A percentile compares a stretch with the other conserved stretches of the same genome.
These are phyloP conservation scores for Ascochyta rabiei DNA, from an alignment of 2,329 filamentous ascomycete species.

Conservation along the genomic window DNA sequence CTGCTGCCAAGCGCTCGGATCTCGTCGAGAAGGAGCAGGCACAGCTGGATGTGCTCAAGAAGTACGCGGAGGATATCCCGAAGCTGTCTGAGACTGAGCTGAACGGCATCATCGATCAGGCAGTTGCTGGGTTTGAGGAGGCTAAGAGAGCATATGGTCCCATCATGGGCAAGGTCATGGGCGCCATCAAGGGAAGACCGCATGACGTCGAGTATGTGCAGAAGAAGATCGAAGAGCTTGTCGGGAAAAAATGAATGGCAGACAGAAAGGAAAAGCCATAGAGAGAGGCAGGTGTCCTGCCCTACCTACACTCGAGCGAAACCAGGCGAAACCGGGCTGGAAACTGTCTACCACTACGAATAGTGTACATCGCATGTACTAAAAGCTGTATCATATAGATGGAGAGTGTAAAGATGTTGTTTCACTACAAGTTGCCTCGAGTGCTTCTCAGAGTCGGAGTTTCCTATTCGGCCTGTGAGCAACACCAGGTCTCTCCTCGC, in stretches of 20 bases:
- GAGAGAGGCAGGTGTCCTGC: too few species aligned
- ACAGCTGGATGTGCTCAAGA: conserved; percentile 69
- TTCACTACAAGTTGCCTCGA: too few species aligned
- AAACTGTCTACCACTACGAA: background rate
- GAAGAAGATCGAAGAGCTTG: conserved; percentile 61
- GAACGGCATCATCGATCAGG: conserved; percentile 57
- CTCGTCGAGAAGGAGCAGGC: conserved; percentile 72
- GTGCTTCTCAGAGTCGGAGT: too few species aligned
- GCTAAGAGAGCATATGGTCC: conserved; percentile 62
- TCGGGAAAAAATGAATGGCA: conserved; percentile 27
- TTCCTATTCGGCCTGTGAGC: too few species aligned
- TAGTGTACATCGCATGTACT: conserved; percentile 5
- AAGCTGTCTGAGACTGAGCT: conserved; percentile 66
- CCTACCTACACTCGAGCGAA: too few species aligned
- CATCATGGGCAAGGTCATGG: conserved; percentile 65
- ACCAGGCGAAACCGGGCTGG: too few species aligned
- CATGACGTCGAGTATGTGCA: conserved; percentile 68
- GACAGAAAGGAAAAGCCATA: background rate
- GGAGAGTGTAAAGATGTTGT: background rate
- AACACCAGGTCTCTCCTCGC: too few species aligned
- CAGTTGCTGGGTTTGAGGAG: conserved; percentile 58
- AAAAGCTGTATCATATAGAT: background rate
- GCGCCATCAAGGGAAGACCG: conserved; percentile 65
- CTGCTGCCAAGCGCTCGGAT: conserved; percentile 67
- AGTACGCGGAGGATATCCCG: conserved; percentile 67